Percentiles rank a stretch among this genome's conserved stretches.
Evolutionary conservation across 306 rosid genomes (phyloP).

Genomic region (Vigna unguiculata): DNA sequence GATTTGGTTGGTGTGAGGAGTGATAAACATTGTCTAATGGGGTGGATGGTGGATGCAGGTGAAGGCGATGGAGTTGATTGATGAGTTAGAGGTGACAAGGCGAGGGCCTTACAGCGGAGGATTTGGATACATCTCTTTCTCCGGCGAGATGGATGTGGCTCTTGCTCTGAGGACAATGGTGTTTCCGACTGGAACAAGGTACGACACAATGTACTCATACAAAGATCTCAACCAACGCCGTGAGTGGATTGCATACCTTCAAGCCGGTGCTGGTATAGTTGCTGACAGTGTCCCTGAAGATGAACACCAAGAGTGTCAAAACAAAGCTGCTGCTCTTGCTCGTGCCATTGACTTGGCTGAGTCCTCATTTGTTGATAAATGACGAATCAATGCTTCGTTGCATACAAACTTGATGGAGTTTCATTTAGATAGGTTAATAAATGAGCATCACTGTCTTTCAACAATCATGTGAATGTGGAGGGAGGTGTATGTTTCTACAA

Average conservation of each 20-base stretch:
- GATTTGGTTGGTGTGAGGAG: no score
- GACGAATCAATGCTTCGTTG: neutral
- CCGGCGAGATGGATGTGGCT: conserved; percentile 79
- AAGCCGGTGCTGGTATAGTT: conserved; percentile 90
- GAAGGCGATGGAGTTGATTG: conserved; percentile 88
- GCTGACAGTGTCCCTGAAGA: conserved; percentile 84
- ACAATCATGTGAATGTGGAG: no score
- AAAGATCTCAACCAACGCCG: conserved; percentile 53
- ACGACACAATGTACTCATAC: conserved; percentile 81
- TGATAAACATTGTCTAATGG: no score
- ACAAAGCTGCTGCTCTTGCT: conserved; percentile 92
- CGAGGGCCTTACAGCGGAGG: conserved; percentile 87
- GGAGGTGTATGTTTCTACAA: no score
- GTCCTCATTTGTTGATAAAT: conserved; percentile 60
- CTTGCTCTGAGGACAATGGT: conserved; percentile 82
- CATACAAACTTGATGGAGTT: neutral
- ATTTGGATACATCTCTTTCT: conserved; percentile 72
- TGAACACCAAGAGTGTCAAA: conserved; percentile 81
- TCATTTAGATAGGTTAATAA: neutral
- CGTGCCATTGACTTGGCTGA: conserved; percentile 90
- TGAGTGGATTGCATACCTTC: conserved; percentile 87
- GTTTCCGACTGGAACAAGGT: conserved; percentile 66
- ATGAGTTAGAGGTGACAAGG: conserved; percentile 71
- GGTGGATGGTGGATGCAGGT: conserved; percentile 59
- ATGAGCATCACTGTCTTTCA: neutral